A percentile compares a stretch with the other conserved stretches of the same genome.
Conservation (phyloP, 345 rosid genomes). For the Populus alba region DNA sequence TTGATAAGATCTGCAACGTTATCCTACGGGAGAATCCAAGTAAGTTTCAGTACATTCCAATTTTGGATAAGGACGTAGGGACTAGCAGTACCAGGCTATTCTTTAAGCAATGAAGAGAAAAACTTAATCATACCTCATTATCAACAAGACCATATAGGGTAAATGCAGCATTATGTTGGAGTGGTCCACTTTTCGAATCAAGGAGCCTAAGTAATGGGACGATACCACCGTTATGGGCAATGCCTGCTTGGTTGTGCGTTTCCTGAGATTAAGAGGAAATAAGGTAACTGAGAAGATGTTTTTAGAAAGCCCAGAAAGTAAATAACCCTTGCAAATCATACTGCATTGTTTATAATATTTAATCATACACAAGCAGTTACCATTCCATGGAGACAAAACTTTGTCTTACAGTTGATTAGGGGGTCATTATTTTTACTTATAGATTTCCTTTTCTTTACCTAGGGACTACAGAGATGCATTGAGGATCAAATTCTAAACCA, state of each 20-base stretch:
- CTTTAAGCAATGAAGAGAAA: not conserved
- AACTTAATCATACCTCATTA: constrained; percentile 52
- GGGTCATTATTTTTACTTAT: not conserved
- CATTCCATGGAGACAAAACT: not conserved
- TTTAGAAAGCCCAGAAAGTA: not conserved
- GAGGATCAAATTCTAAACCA: not conserved
- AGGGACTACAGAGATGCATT: not conserved
- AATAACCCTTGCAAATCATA: not conserved
- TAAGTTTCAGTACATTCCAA: not conserved
- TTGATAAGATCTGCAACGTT: constrained; percentile 59
- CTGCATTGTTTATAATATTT: not conserved
- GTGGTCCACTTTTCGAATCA: constrained; percentile 49
- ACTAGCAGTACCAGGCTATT: not conserved
- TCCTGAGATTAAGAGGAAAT: constrained; percentile 38
- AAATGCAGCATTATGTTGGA: constrained; percentile 80
- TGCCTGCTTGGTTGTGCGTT: constrained; percentile 80
- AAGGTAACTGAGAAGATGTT: not conserved
- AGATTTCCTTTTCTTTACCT: not conserved
- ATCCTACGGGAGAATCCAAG: constrained; percentile 37
- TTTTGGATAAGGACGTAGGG: not conserved
- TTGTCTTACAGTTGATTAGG: not conserved
- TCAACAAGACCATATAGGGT: constrained; percentile 74
- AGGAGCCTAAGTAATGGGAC: constrained; percentile 53
- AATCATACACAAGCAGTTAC: not conserved
- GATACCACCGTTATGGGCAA: constrained; percentile 64